A percentile compares a stretch with the other conserved stretches of the same genome.
Evolutionary conservation across 306 rosid species (phyloP).

Genomic region (Sechiopsis laciniata): DNA sequence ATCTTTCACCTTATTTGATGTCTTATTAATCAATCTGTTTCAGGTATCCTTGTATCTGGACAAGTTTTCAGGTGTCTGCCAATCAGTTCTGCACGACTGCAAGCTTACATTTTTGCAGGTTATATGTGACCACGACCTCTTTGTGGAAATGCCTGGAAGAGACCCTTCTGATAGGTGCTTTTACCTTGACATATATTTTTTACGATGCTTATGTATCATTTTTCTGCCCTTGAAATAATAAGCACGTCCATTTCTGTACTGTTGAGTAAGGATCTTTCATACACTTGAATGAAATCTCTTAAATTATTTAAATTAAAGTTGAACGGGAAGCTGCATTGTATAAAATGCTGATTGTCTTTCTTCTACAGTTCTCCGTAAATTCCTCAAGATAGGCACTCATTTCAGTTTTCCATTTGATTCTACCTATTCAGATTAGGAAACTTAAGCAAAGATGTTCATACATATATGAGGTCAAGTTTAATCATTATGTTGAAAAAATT

Average conservation of each 20-base stretch:
- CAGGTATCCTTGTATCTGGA: conserved; percentile 94
- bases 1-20: not conserved
- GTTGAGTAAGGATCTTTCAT: not conserved
- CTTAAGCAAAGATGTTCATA: not conserved
- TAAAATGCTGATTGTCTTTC: not conserved
- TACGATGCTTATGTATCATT: not conserved
- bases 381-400: not conserved
- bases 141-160: conserved; percentile 99
- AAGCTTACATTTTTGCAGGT: conserved; percentile 89
- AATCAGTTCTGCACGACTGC: conserved; percentile 88
- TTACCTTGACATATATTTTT: not conserved
- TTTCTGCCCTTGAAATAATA: conserved; percentile 12
- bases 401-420: not conserved
- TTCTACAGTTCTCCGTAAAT: not conserved
- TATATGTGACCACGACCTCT: conserved; percentile 91
- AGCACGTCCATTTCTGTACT: not conserved
- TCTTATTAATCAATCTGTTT: conserved; percentile 24
- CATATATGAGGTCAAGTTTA: not conserved
- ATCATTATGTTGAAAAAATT: not conserved
- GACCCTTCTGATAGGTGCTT: conserved; percentile 96
- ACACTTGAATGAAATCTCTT: not conserved
- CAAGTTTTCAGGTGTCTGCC: conserved; percentile 96
- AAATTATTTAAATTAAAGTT: not conserved
- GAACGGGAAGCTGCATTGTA: not conserved
- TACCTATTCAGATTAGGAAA: not conserved